These are phyloP conservation scores for Brassica incana DNA, from an alignment of 345 rosid genomes.

Conservation along the genomic window DNA sequence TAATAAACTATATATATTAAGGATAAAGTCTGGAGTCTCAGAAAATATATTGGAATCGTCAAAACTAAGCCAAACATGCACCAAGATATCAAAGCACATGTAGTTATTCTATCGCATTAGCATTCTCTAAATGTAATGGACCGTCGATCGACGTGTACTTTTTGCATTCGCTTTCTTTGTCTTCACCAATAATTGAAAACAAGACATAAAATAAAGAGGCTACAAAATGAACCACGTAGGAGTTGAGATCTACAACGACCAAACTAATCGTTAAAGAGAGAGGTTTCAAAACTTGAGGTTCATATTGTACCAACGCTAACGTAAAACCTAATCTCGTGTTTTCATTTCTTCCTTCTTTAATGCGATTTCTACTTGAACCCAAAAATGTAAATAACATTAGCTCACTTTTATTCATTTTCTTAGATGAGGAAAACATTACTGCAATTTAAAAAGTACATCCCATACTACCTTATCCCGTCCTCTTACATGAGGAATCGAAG, in stretches of 20 bases:
- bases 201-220: slow-evolving; percentile 42
- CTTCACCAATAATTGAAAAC: slow-evolving; percentile 12
- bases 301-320: slow-evolving; percentile 50
- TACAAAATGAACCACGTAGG: slow-evolving; percentile 53
- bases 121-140: slow-evolving; percentile 20
- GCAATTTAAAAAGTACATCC: slow-evolving; percentile 3
- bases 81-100: slow-evolving; percentile 29
- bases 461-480: neutral
- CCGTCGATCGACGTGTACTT: slow-evolving; percentile 39
- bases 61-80: slow-evolving; percentile 27
- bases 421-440: neutral
- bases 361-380: slow-evolving; percentile 19
- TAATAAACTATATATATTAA: too few relatives aligned
- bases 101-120: slow-evolving; percentile 17
- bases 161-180: slow-evolving; percentile 35
- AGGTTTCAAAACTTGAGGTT: slow-evolving; percentile 47
- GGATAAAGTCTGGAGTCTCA: too few relatives aligned
- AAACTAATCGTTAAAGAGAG: slow-evolving; percentile 30
- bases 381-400: neutral
- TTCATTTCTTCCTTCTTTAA: slow-evolving; percentile 29
- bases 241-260: slow-evolving; percentile 35
- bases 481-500: neutral
- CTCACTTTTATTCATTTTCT: neutral
- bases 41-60: slow-evolving; percentile 11
- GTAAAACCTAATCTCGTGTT: slow-evolving; percentile 34